A percentile compares a stretch with the other conserved stretches of the same genome.
phyloP scores from a whole-genome alignment of 2,329 filamentous ascomycete species.

The Dactylellina sp. region DNA sequence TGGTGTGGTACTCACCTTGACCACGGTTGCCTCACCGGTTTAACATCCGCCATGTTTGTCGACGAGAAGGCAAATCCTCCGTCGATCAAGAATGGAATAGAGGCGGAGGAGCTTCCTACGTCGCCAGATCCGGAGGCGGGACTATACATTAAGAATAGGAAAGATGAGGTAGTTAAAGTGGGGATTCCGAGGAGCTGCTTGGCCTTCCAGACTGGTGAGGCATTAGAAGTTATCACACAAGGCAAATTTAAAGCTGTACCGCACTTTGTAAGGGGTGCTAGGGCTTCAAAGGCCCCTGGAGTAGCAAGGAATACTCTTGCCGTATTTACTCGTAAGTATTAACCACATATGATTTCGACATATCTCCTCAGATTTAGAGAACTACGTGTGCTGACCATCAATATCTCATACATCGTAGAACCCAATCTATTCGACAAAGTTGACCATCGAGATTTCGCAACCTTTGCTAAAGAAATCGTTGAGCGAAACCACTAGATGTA shows the following conservation, averaged over 20 bases:
- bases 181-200: slow-evolving; percentile 90
- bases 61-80: slow-evolving; percentile 72
- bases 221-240: slow-evolving; percentile 88
- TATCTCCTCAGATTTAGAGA: neutral
- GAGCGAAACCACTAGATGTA: slow-evolving; percentile 63
- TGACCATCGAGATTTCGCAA: slow-evolving; percentile 78
- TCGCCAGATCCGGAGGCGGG: slow-evolving; percentile 88
- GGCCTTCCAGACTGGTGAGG: slow-evolving; percentile 95
- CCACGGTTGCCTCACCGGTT: slow-evolving; percentile 87
- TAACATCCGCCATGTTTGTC: slow-evolving; percentile 96
- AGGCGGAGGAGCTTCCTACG: slow-evolving; percentile 76
- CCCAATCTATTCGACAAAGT: slow-evolving; percentile 87
- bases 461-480: slow-evolving; percentile 73
- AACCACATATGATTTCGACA: neutral
- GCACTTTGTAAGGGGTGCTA: slow-evolving; percentile 88
- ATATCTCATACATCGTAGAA: slow-evolving; percentile 65
- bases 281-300: slow-evolving; percentile 66
- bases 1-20: slow-evolving; percentile 95
- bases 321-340: slow-evolving; percentile 78
- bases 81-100: slow-evolving; percentile 62
- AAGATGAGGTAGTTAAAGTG: slow-evolving; percentile 86
- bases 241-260: slow-evolving; percentile 94
- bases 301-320: slow-evolving; percentile 89
- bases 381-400: slow-evolving; percentile 8
- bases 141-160: slow-evolving; percentile 91